phyloP scores from a whole-genome alignment of 305 asterid species.

The Fraxinus angustifolia region DNA sequence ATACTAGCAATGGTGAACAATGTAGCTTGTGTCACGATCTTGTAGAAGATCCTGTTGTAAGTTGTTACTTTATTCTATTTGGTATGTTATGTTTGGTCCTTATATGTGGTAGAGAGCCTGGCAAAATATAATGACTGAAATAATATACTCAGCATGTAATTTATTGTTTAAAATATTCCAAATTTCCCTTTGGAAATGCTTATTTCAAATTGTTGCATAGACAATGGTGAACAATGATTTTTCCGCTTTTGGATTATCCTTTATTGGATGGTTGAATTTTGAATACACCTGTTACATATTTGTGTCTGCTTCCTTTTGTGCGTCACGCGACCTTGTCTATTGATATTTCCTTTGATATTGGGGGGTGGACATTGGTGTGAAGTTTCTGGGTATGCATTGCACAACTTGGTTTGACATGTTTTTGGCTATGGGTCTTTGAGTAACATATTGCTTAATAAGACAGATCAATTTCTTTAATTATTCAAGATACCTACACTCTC shows the following conservation, averaged over 20 bases:
- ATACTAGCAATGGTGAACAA: conserved; percentile 39
- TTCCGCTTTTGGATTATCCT: not conserved
- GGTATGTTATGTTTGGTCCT: conserved; percentile 7
- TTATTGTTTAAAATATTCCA: not conserved
- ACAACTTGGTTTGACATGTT: not conserved
- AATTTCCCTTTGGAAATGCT: not conserved
- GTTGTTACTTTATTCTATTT: conserved; percentile 26
- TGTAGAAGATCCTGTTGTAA: conserved; percentile 77
- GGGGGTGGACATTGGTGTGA: not conserved
- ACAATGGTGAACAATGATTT: not conserved
- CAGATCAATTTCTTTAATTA: not conserved
- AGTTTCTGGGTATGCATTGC: not conserved
- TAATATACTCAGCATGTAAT: conserved; percentile 6
- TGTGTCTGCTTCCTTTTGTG: not conserved
- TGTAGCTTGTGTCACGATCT: conserved; percentile 69
- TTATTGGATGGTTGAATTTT: not conserved
- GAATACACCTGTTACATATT: not conserved
- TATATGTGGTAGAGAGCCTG: not conserved
- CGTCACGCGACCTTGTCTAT: not conserved
- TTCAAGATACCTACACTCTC: not conserved
- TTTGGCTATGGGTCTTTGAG: not conserved
- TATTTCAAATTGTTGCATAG: not conserved
- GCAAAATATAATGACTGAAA: not conserved
- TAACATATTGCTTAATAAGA: not conserved
- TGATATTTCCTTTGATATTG: not conserved